These are phyloP conservation scores for Ceratocystis alfenasii DNA, from an alignment of 2,329 filamentous ascomycete species.

Conservation along the genomic window DNA sequence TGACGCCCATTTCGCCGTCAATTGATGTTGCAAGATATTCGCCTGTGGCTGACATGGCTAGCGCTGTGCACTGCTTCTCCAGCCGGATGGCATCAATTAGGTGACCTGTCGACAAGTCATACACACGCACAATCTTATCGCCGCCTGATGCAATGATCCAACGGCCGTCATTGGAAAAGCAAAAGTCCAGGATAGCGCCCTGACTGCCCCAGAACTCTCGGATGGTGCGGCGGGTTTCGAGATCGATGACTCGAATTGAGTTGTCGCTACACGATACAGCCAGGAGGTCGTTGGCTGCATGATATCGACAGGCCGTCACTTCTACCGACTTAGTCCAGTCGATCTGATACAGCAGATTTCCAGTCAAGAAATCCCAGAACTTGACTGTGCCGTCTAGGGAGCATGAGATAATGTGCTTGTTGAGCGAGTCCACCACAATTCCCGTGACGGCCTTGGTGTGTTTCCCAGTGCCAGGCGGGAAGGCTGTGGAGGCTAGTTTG, in stretches of 20 bases:
- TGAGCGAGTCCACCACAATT: constrained; percentile 77
- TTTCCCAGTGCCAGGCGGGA: constrained; percentile 49
- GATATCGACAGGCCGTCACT: constrained; percentile 67
- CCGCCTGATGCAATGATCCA: constrained; percentile 86
- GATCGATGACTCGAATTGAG: constrained; percentile 77
- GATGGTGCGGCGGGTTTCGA: constrained; percentile 80
- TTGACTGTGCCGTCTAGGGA: constrained; percentile 85
- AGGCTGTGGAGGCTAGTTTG: constrained; percentile 35
- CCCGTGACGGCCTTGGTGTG: constrained; percentile 78
- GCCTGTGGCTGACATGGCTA: constrained; percentile 80
- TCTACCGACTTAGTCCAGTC: constrained; percentile 53
- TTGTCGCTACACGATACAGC: constrained; percentile 82
- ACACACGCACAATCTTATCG: constrained; percentile 69
- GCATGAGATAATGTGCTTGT: constrained; percentile 74
- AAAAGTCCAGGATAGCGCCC: constrained; percentile 63
- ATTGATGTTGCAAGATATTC: constrained; percentile 90
- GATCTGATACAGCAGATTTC: constrained; percentile 65
- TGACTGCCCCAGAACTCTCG: constrained; percentile 82
- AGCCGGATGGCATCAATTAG: constrained; percentile 84
- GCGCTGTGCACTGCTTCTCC: constrained; percentile 63
- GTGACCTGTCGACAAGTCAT: constrained; percentile 92
- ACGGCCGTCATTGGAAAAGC: constrained; percentile 82
- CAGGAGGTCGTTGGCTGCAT: constrained; percentile 69
- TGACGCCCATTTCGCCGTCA: constrained; percentile 72
- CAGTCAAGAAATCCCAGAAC: constrained; percentile 93